phyloP scores from a whole-genome alignment of 2,329 filamentous ascomycete species.

The Cladosporium velox region DNA sequence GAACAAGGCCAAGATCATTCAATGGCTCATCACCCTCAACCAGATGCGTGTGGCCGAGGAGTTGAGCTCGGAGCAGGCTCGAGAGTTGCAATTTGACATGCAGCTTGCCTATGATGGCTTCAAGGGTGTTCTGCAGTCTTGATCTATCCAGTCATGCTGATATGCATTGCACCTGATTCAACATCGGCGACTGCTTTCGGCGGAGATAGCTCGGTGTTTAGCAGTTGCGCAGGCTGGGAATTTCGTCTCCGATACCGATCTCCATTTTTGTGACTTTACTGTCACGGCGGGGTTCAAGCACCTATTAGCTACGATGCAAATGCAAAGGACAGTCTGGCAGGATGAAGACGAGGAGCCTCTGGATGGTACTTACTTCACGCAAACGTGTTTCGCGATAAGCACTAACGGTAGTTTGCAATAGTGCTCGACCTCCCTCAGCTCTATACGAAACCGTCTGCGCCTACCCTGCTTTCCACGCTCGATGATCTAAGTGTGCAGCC shows the following conservation, averaged over 20 bases:
- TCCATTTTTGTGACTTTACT: not conserved
- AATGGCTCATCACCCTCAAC: constrained; percentile 96
- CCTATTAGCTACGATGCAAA: not conserved
- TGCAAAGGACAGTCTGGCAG: not conserved
- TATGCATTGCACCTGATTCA: not conserved
- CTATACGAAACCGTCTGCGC: constrained; percentile 71
- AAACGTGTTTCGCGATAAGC: not conserved
- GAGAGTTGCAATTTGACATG: constrained; percentile 90
- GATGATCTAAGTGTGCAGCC: constrained; percentile 66
- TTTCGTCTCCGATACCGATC: constrained; percentile 14
- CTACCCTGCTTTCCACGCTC: constrained; percentile 66
- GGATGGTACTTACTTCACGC: constrained; percentile 31
- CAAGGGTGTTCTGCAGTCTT: constrained; percentile 67
- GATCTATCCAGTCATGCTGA: not conserved
- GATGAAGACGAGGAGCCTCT: constrained; percentile 33
- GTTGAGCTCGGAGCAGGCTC: constrained; percentile 79
- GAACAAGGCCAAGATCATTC: constrained; percentile 92
- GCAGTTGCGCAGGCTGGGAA: constrained; percentile 1
- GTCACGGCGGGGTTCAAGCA: not conserved
- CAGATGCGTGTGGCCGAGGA: constrained; percentile 97
- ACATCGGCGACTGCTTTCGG: constrained; percentile 10
- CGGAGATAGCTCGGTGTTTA: constrained; percentile 17
- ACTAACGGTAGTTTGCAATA: constrained; percentile 34
- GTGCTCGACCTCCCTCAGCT: constrained; percentile 79
- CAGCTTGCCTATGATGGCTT: constrained; percentile 94